Conservation (phyloP, 2,329 filamentous ascomycete genomes). For the Aspergillus spinulosporus region DNA sequence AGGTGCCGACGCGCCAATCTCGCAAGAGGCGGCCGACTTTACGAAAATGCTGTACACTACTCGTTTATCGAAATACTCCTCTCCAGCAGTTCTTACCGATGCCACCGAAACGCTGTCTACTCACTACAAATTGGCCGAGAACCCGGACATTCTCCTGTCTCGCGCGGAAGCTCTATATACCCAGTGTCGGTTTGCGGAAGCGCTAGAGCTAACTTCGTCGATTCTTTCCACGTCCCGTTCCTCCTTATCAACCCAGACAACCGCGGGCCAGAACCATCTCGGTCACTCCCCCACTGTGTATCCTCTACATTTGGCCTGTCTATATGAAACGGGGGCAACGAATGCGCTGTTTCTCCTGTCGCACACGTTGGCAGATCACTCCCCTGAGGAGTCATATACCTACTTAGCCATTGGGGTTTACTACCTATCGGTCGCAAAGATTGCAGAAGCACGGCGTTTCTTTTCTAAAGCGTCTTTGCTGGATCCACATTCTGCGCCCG, state of each 20-base stretch:
- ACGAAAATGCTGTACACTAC: conserved; percentile 96
- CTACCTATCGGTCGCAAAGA: conserved; percentile 84
- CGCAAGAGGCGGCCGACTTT: conserved; percentile 88
- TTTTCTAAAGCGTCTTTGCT: conserved; percentile 98
- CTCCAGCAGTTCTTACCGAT: conserved; percentile 75
- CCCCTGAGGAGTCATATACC: conserved; percentile 85
- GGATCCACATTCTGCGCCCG: conserved; percentile 94
- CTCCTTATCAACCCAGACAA: conserved; percentile 60
- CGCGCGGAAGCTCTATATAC: conserved; percentile 91
- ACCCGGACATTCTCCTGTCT: conserved; percentile 86
- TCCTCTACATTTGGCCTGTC: conserved; percentile 84
- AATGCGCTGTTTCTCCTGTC: conserved; percentile 89
- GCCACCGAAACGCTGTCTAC: conserved; percentile 90
- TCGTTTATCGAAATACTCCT: conserved; percentile 89
- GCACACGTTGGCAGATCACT: conserved; percentile 87
- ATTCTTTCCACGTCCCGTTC: conserved; percentile 83
- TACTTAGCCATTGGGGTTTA: conserved; percentile 96
- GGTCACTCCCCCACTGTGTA: conserved; percentile 62
- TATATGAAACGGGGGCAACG: conserved; percentile 82
- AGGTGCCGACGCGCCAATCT: conserved; percentile 64
- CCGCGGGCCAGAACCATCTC: conserved; percentile 38
- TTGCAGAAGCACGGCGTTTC: conserved; percentile 90
- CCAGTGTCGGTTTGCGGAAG: conserved; percentile 88
- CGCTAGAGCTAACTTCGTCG: conserved; percentile 76
- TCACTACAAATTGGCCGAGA: conserved; percentile 83